Evolutionary conservation across 108 stramenopile genomes (phyloP), one percentile per base, ranked within the genome.

Genomic region (Cyclotella atomus): DNA sequence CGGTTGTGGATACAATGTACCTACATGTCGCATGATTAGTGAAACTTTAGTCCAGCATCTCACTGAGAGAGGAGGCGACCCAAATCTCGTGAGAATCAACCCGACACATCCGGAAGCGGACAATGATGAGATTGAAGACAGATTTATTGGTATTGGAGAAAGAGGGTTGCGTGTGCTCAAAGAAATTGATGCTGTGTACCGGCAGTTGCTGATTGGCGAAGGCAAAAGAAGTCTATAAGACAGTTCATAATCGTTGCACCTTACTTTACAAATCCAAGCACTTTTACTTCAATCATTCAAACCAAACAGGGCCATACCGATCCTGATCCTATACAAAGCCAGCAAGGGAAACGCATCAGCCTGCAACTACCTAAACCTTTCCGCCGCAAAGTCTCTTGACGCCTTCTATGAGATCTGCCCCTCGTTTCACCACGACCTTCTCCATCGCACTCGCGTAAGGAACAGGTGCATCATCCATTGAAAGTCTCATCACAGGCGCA

Each of bases 391-490:
- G 46, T 16, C 71, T 76, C 12, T 2, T 23, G 14, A 78, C 77
- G 28, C 70, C 83, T 9, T 60, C 53, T 21, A 84, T 69, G 4
- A 84, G 75, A 65, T 83, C 83, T 17, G 60, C 23, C 21, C 78
- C 79, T 5, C 83, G 77, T 63, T 83, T 83, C 28, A 83, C 83
- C n/a, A 84, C 79, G 28, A 59, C 50, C 72, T 86, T 71, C 46
- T 89, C 88, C 84, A 89, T 89, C 28, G 70, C 46, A 27, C 71
- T 68, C 0, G 88, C 88, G 64, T 89, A 89, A 2, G 88, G 88
- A 23, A 89, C 88, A 23, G 88, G 88, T 0, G 88, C 81, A 65
- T 89, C 84, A 59, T 87, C 88, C 88, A 89, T 89, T 41, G 85
- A 84, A 29, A 89, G 80, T 10, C 88, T 69, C 59, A 82, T 46